Conservation (phyloP, 2,329 filamentous ascomycete genomes). For the Fusarium duplospermum region DNA sequence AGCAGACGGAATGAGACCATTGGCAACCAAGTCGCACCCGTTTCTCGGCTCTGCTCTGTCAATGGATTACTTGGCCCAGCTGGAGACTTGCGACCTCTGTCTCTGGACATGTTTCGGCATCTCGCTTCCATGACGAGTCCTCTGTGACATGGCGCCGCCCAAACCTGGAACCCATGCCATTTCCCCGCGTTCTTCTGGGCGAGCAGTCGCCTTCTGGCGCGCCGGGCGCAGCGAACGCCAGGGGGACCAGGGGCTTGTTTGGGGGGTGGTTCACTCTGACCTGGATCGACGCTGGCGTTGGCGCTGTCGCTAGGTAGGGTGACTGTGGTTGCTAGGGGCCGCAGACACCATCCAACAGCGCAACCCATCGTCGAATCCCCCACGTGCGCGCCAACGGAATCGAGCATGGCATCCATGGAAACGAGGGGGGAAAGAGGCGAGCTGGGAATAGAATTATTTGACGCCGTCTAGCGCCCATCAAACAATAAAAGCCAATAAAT, state of each 20-base stretch:
- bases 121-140: slow-evolving; percentile 25
- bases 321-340: slow-evolving; percentile 35
- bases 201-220: slow-evolving; percentile 31
- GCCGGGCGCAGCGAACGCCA: slow-evolving; percentile 25
- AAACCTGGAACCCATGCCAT: slow-evolving; percentile 29
- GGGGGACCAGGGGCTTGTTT: slow-evolving; percentile 20
- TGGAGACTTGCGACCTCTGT: slow-evolving; percentile 14
- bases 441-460: background rate
- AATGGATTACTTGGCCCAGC: slow-evolving; percentile 2
- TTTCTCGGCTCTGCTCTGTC: slow-evolving; percentile 16
- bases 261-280: slow-evolving; percentile 33
- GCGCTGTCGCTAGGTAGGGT: slow-evolving; percentile 22
- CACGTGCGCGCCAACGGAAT: slow-evolving; percentile 22
- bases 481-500: background rate
- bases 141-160: slow-evolving; percentile 27
- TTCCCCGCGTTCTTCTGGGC: slow-evolving; percentile 36
- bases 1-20: slow-evolving; percentile 5
- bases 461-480: slow-evolving; percentile 1
- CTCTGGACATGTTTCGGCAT: slow-evolving; percentile 20
- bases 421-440: slow-evolving; percentile 11
- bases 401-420: slow-evolving; percentile 13
- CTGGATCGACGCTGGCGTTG: slow-evolving; percentile 33
- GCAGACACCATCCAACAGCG: slow-evolving; percentile 26
- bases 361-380: slow-evolving; percentile 31
- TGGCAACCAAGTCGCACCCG: slow-evolving; percentile 11